Evolutionary conservation across 2,329 filamentous ascomycete genomes (phyloP), one percentile per base, ranked within the genome.

Genomic region (Leptographium radiaticola): DNA sequence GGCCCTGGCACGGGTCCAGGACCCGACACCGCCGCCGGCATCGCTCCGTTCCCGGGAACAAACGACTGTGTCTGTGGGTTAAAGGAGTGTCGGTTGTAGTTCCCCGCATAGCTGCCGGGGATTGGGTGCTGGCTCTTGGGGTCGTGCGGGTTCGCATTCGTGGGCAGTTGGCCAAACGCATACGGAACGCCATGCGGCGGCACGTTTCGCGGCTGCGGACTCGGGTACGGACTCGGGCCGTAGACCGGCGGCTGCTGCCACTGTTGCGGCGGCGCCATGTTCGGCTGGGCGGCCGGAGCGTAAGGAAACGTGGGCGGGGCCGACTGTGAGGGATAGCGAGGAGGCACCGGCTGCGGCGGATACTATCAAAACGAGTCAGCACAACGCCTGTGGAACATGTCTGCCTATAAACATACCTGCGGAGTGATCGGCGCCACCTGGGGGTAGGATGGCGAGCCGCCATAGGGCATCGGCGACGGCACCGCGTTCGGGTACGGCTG

Each of bases 41-140:
- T 45, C 68, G 73, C 57, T 74, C 46, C 36, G 25, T 68, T 73
- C 57, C 79, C 73, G 2, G 91, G 91, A 30, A 95, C 80, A 67
- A 97, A 96, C 0, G 90, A 87, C 64, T 95, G 87, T 16, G 87
- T 96, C 70, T 95, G 90, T 1, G 90, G 91, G 64, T 96, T 96
- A 71, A 97, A 96, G 13, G 86, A 81, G 62, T 89, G 87, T 55
- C 89, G 79, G 64, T 86, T 88, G 60, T 80, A 67, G 52, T 59
- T 63, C 65, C 60, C 60, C 1, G 51, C 40, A 39, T 81, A 94
- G 68, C 85, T 93, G 39, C 88, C 88, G 15, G 89, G 87, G 54
- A 94, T 82, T 7, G 88, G 87, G 65, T 95, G 88, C 64, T 89
- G 85, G 55, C 79, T 80, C 66, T 86, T 83, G 10, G 83, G 80